Percentiles rank a stretch among this genome's conserved stretches.
phyloP scores from a whole-genome alignment of 257 asterid species.

The Lycium barbarum region DNA sequence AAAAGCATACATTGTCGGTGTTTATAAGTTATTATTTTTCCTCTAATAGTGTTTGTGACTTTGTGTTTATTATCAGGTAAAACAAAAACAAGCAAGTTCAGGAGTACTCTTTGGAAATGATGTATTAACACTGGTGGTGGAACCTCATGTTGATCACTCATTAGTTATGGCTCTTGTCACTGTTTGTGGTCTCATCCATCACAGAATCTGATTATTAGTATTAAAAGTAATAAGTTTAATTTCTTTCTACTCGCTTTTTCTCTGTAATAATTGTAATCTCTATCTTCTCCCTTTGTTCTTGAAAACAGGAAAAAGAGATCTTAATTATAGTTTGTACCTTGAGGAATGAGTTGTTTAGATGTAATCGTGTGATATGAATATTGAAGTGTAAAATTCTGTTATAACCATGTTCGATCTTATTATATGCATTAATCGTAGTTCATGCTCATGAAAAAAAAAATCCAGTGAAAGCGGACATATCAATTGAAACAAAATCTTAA shows the following conservation, averaged over 20 bases:
- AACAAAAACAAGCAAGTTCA: conserved; percentile 48
- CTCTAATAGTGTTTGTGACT: not conserved
- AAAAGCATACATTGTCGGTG: too few species aligned
- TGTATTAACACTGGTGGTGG: conserved; percentile 62
- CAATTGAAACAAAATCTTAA: not conserved
- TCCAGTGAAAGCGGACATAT: too few species aligned
- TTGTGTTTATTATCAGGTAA: conserved; percentile 45
- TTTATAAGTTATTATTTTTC: too few species aligned
- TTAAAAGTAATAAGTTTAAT: too few species aligned
- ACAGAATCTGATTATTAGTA: conserved; percentile 40
- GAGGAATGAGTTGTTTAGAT: not conserved
- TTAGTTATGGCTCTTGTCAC: conserved; percentile 64
- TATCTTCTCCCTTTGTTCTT: not conserved
- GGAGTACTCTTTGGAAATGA: conserved; percentile 68
- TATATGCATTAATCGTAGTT: not conserved
- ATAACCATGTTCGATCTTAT: too few species aligned
- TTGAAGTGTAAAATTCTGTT: too few species aligned
- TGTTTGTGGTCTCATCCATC: conserved; percentile 58
- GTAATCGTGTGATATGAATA: too few species aligned
- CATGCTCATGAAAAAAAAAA: not conserved
- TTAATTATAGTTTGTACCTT: not conserved
- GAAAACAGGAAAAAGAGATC: not conserved
- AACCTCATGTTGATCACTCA: conserved; percentile 60
- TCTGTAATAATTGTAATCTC: not conserved
- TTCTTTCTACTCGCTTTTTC: not conserved